Evolutionary conservation across 2,329 filamentous ascomycete species (phyloP), one percentile per base, ranked within the genome.

Genomic region (Neocucurbitaria cava): DNA sequence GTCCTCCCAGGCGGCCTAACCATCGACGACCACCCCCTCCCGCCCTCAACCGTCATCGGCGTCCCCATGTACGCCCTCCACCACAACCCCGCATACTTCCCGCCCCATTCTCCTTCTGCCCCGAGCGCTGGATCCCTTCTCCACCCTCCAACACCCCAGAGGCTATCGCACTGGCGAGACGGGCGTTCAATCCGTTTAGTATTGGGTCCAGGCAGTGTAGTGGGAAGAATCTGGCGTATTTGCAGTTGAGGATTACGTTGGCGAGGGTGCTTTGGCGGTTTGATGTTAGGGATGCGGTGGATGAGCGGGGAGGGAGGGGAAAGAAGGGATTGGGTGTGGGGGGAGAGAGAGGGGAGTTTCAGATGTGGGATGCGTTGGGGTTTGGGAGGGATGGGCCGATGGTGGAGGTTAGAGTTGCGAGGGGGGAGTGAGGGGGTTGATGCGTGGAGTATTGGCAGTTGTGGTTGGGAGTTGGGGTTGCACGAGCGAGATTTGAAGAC

Each of bases 351-450:
- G 46, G 48, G 31, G 61, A 91, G 78, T 89, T 86, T 72, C 88
- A 90, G 76, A 71, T 91, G 49, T 76, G 81, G 43, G 89, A 92
- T 71, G 87, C 84, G n/a, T 90, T 91, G 71, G 89, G 88, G 21
- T 88, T 86, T 61, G 78, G 83, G 58, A 90, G 90, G 77, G 81
- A 88, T 64, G 89, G 89, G 1, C 85, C 87, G 1, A 80, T 89
- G 77, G 79, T 90, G 38, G 83, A 90, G 77, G 69, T 77, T 21
- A 69, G 9, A n/a, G 31, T 6, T 35, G 31, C 31, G 24, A 9
- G 5, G 2, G 1, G 9, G 24, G 9, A 1, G 24, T 26, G 24
- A 26, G n/a, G n/a, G n/a, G n/a, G n/a, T 26, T 26, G 24, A 5
- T 26, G 24, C 9, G 2, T 26, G 24, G n/a, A n/a, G n/a, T n/a